Percentiles rank a stretch among this genome's conserved stretches.
Evolutionary conservation across 306 rosid genomes (phyloP).

Genomic region (Sesbania bispinosa): DNA sequence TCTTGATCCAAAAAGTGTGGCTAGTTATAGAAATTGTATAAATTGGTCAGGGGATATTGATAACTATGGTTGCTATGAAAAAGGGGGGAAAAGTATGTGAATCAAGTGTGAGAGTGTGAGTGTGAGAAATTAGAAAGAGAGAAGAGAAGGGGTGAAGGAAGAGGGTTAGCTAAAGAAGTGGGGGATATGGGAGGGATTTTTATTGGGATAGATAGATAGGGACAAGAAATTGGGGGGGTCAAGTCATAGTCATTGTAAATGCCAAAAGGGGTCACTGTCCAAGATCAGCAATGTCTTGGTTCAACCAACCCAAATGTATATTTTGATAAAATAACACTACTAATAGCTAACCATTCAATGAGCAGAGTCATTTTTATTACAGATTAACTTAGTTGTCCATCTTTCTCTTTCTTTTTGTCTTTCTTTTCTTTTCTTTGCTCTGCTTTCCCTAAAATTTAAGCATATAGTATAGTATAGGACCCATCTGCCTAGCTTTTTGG

Average conservation of each 20-base stretch:
- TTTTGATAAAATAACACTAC: neutral
- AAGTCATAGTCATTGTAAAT: neutral
- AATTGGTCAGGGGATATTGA: too few species aligned
- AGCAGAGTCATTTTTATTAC: slow-evolving; percentile 5
- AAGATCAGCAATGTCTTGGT: slow-evolving; percentile 20
- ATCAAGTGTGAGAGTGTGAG: too few species aligned
- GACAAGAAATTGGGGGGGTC: slow-evolving; percentile 7
- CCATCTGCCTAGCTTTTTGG: neutral
- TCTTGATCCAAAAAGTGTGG: too few species aligned
- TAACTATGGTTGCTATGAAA: neutral
- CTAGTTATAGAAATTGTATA: too few species aligned
- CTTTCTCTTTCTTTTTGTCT: neutral
- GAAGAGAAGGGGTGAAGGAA: neutral
- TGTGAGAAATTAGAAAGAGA: neutral
- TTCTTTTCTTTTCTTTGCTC: neutral
- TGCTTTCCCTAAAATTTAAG: neutral
- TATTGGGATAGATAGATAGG: neutral
- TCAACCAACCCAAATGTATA: slow-evolving; percentile 2
- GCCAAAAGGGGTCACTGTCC: slow-evolving; percentile 13
- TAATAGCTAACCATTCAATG: neutral
- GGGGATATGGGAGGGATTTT: neutral
- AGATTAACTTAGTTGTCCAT: neutral
- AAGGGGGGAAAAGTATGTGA: neutral
- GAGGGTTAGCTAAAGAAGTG: neutral
- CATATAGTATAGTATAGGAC: neutral